phyloP scores from a whole-genome alignment of 2,329 filamentous ascomycete species.

The Pseudocercospora vitis region DNA sequence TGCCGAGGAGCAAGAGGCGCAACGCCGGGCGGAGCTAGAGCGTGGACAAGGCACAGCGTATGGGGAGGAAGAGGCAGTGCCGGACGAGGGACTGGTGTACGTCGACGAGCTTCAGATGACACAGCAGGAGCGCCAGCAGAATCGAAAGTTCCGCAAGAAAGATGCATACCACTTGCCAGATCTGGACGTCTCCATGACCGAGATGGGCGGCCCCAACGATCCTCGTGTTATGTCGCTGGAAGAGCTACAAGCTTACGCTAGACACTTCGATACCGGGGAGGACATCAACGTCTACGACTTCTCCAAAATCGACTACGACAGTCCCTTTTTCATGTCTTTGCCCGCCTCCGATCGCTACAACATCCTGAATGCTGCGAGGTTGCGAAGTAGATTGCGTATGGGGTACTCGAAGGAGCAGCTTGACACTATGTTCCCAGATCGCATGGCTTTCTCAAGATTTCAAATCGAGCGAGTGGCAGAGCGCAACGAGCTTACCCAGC shows the following conservation, averaged over 20 bases:
- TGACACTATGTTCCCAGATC: conserved; percentile 93
- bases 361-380: conserved; percentile 87
- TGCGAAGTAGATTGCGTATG: conserved; percentile 89
- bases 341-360: conserved; percentile 92
- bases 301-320: conserved; percentile 96
- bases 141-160: conserved; percentile 80
- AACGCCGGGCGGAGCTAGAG: conserved; percentile 50
- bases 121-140: conserved; percentile 69
- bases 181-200: conserved; percentile 71
- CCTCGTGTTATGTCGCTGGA: conserved; percentile 95
- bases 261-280: conserved; percentile 87
- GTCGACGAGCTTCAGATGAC: conserved; percentile 86
- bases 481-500: conserved; percentile 89
- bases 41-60: conserved; percentile 27
- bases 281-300: conserved; percentile 89
- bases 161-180: conserved; percentile 96
- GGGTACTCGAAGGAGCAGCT: conserved; percentile 94
- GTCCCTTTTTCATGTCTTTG: conserved; percentile 89
- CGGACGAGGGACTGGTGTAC: conserved; percentile 77
- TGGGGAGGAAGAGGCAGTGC: conserved; percentile 63
- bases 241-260: conserved; percentile 89
- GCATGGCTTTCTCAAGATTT: conserved; percentile 95
- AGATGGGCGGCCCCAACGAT: conserved; percentile 88
- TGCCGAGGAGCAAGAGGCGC: conserved; percentile 79
- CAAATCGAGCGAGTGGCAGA: conserved; percentile 93